These are phyloP conservation scores for Ajuga chamaepitys DNA, from an alignment of 257 asterid species.

Conservation along the genomic window DNA sequence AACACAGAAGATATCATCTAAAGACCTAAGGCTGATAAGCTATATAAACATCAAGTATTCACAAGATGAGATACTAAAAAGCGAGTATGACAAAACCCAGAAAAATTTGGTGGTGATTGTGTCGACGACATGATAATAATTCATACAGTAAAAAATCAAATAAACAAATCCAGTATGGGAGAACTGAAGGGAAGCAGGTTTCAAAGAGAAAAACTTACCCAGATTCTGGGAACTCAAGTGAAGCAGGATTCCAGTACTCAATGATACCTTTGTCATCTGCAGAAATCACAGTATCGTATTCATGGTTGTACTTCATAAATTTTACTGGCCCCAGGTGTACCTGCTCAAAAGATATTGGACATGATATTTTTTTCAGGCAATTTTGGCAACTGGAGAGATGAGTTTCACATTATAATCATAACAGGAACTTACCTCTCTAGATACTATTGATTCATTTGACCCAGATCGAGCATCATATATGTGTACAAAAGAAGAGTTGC, in stretches of 20 bases:
- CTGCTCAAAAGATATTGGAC: slow-evolving; percentile 35
- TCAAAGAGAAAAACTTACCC: slow-evolving; percentile 38
- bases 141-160: neutral
- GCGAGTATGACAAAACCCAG: neutral
- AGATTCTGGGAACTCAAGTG: slow-evolving; percentile 80
- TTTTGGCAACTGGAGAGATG: slow-evolving; percentile 7
- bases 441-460: slow-evolving; percentile 68
- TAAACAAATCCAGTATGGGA: neutral
- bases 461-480: slow-evolving; percentile 92
- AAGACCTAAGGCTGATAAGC: slow-evolving; percentile 3
- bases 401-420: slow-evolving; percentile 1
- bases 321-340: slow-evolving; percentile 70
- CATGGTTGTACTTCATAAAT: slow-evolving; percentile 90
- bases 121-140: too few relatives aligned
- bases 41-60: neutral
- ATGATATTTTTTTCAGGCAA: neutral
- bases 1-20: neutral
- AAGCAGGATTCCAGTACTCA: slow-evolving; percentile 89
- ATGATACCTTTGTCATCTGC: slow-evolving; percentile 94
- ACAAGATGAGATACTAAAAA: neutral
- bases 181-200: neutral
- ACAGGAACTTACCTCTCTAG: slow-evolving; percentile 59
- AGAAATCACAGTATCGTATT: slow-evolving; percentile 73
- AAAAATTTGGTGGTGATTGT: neutral
- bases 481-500: slow-evolving; percentile 74